Evolutionary conservation across 495 filamentous ascomycete species (phyloP).

Genomic region (Trichocladium uniseriatum): DNA sequence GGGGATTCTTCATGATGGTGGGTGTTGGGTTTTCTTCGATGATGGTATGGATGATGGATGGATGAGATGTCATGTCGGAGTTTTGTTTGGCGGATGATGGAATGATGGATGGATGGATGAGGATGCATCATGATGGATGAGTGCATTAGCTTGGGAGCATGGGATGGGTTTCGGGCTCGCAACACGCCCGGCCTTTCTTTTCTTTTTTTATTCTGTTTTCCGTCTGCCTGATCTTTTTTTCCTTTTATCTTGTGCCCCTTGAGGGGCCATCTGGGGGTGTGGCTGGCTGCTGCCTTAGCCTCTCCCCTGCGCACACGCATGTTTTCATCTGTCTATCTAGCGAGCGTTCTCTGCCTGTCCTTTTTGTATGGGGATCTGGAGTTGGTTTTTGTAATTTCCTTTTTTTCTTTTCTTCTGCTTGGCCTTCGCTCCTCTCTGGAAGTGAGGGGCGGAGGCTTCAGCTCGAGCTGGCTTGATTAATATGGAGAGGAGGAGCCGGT

Average conservation of each 20-base stretch:
- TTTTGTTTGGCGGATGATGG: no score
- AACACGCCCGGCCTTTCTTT: background rate
- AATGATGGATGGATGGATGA: background rate
- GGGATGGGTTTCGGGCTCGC: no score
- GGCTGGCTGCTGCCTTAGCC: no score
- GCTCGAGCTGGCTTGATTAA: conserved; percentile 9
- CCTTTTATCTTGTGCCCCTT: background rate
- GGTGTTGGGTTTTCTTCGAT: background rate
- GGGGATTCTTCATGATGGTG: background rate
- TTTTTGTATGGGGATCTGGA: background rate
- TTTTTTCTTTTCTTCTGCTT: background rate
- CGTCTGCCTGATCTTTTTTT: background rate
- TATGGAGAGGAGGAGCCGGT: background rate
- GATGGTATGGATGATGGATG: background rate
- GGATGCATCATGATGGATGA: background rate
- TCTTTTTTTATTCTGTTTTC: background rate
- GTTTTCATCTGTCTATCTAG: conserved; percentile 2
- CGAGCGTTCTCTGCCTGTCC: conserved; percentile 5
- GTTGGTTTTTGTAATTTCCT: background rate
- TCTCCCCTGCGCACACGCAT: background rate
- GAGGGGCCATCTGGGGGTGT: background rate
- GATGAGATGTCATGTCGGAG: background rate
- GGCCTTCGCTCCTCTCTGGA: background rate
- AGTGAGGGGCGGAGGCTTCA: background rate
- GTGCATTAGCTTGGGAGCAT: no score